Base-by-base conservation (phyloP, 495 filamentous ascomycete species). In the Neurospora cerealis region DNA sequence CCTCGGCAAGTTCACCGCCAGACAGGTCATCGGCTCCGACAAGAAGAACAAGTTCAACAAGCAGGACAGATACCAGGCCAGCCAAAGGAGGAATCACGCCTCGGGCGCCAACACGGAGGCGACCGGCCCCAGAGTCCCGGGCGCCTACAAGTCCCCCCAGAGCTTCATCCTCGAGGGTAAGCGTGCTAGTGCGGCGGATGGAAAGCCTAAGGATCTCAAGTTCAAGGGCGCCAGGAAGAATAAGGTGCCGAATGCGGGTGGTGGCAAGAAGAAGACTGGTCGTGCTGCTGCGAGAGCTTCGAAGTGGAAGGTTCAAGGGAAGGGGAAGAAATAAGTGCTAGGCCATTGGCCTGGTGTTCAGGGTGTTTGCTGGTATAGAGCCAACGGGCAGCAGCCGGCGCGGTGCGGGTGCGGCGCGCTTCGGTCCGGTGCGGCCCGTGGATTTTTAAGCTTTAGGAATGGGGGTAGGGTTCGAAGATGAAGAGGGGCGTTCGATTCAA, bases 131-230 rank as follows among this genome's bases (percentile, higher is more conserved):
- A 60, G 48, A 60, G 48, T 69, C 4, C 54, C 54, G 5, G 54
- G 54, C 13, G 54, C 54, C 28, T 66, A 66, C 54, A 90, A 85
- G 78, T 80, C 83, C 6, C 89, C 90, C 3, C 89, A 94, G 83
- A 83, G 86, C 4, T 86, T 95, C 75, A 89, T 98, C 10, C 97
- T 99, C 80, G 96, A 99, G 81, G 96, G 96, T 4, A 89, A 93
- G 78, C 88, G 96, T 71, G 96, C 96, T 24, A 93, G 82, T 77
- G 89, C 81, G 69, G 90, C 85, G 76, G 88, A 87, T 71, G 89
- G 89, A 13, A 88, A 82, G 74, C 86, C 87, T 36, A 88, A 85
- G 80, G 88, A 88, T 72, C 83, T 91, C 46, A 91, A 91, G 78
- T 87, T 89, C 83, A 91, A 89, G 72, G 87, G 86, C 17, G 79